A percentile compares a stretch with the other conserved stretches of the same genome.
Evolutionary conservation across 345 rosid genomes (phyloP).

Genomic region (Murraya paniculata): DNA sequence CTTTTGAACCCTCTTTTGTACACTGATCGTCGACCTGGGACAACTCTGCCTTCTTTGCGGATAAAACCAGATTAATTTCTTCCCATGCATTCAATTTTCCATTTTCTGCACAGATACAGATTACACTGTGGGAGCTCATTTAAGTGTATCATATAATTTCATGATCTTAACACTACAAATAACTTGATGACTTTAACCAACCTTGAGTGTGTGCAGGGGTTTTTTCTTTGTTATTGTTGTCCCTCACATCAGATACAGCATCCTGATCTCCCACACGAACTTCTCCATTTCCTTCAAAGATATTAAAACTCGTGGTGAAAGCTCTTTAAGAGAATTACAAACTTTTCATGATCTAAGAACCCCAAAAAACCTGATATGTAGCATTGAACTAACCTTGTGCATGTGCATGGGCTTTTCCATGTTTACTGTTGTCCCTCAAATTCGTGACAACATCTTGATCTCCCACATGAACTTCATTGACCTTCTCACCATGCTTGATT

Average conservation of each 20-base stretch:
- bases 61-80: constrained; percentile 58
- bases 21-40: constrained; percentile 55
- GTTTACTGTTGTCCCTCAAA: constrained; percentile 17
- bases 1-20: constrained; percentile 44
- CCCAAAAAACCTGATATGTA: neutral
- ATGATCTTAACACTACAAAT: neutral
- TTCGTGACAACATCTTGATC: constrained; percentile 23
- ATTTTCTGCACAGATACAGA: constrained; percentile 41
- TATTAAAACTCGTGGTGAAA: neutral
- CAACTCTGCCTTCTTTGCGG: constrained; percentile 64
- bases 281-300: constrained; percentile 49
- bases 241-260: neutral
- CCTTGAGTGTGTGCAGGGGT: neutral
- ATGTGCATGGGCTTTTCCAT: constrained; percentile 26
- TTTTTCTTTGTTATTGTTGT: neutral
- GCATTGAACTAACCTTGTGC: constrained; percentile 40
- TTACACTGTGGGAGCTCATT: neutral
- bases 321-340: neutral
- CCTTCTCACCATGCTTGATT: constrained; percentile 32
- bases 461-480: constrained; percentile 19
- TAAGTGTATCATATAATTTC: neutral
- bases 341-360: neutral
- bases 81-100: constrained; percentile 60
- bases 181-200: neutral
- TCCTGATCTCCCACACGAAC: neutral